Evolutionary conservation across 2,329 filamentous ascomycete species (phyloP), one percentile per base, ranked within the genome.

Genomic region (Xylariomycetidae sp.): DNA sequence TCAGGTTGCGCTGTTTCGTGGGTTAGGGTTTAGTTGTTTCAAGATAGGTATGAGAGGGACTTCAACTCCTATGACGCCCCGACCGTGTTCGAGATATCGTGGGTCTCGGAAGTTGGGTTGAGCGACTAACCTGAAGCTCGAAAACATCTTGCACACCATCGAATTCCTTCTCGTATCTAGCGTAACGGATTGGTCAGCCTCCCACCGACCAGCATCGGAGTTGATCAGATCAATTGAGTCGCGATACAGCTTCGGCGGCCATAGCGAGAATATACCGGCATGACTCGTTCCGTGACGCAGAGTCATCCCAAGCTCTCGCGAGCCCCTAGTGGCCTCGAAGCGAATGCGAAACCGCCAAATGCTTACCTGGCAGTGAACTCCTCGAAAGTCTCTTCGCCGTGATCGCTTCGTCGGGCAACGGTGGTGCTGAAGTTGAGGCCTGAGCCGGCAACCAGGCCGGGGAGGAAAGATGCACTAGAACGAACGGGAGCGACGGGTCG

Each of bases 101-200:
- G n/a, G n/a, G n/a, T n/a, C n/a, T n/a, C n/a, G n/a, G n/a, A n/a
- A n/a, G n/a, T n/a, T n/a, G n/a, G n/a, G n/a, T n/a, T n/a, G n/a
- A n/a, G 36, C 28, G 40, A 62, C 76, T 61, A 81, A 95, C 89
- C 88, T 96, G 89, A 61, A 98, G 88, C 82, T 98, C 92, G 67
- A 98, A 98, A 61, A 97, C 90, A 72, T 98, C 92, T 71, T 97
- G 88, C 50, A 98, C 92, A 59, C 71, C 69, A 46, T 98, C 90
- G 62, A 98, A 98, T 72, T 98, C 92, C 80, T 96, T 96, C 80
- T 98, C 92, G 62, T 94, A 98, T 73, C 92, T 98, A 63, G 55
- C 38, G 37, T 38, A 33, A 42, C 44, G 38, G 43, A 39, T 38
- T 41, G 16, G 51, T 72, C 57, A 67, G 63, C 55, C 57, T 60